Base-by-base conservation (phyloP, 2,329 filamentous ascomycete species). In the Aspergillus tamarii region DNA sequence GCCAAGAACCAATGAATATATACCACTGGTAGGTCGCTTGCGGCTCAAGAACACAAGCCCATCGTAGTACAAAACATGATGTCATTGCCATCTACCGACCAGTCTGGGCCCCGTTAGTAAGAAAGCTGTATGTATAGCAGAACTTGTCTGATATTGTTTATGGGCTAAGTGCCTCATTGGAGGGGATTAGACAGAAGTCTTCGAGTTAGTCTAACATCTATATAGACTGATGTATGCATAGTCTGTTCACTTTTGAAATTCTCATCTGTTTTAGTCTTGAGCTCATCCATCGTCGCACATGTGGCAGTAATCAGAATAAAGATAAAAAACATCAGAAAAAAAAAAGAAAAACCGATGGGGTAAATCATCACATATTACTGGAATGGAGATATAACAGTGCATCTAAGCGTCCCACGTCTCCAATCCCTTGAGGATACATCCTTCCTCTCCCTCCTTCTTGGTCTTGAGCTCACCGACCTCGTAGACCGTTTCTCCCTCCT, bases 401-500 rank as follows among this genome's bases (percentile, higher is more conserved):
- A 62, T 60, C 57, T 62, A 68, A 57, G 67, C 62, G 65, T 74
- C 71, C 82, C 82, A 84, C 28, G 70, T 80, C 68, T 85, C 80
- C 74, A 92, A 78, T 60, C 88, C 88, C 66, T 81, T 83, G 63
- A 94, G 78, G 28, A 89, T 79, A 73, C 91, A 92, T 3, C 85
- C 88, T 71, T 89, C 83, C 55, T 79, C 78, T 12, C 81, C 81
- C 30, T 77, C 80, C 6, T 75, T 73, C 70, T 88, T 85, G 66
- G 84, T 78, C 46, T 90, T 84, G 67, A 99, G 82, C 73, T 83
- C 85, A 19, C 94, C 95, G 65, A 98, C 88, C 30, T 81, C 84
- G 75, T 86, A 93, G 4, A 96, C 92, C 63, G 83, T 89, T 84
- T 97, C 94, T 19, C 92, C 92, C 53, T 86, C 84, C 30, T 81